Percentiles rank a stretch among this genome's conserved stretches.
phyloP scores from a whole-genome alignment of 805 yeast species.

The Kodamaea neixiangensis region DNA sequence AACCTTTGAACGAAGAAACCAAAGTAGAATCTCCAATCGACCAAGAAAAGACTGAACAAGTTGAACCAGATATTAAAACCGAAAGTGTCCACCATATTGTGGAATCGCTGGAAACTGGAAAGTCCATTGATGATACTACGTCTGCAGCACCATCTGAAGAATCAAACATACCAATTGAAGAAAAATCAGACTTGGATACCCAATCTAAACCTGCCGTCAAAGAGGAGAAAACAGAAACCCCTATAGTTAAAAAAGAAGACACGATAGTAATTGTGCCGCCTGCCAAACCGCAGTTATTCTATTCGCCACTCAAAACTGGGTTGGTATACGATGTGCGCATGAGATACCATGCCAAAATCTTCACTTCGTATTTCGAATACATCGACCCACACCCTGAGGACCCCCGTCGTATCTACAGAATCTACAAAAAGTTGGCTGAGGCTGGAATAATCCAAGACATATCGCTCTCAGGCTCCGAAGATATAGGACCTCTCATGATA shows the following conservation, averaged over 20 bases:
- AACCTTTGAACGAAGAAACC: background rate
- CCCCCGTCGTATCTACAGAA: constrained; percentile 92
- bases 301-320: constrained; percentile 84
- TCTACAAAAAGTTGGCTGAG: constrained; percentile 90
- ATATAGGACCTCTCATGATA: constrained; percentile 82
- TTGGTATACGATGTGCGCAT: constrained; percentile 94
- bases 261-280: constrained; percentile 51
- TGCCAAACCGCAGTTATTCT: constrained; percentile 65
- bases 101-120: background rate
- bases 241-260: background rate
- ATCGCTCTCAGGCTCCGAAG: constrained; percentile 66
- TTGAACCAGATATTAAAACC: background rate
- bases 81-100: background rate
- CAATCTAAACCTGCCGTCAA: background rate
- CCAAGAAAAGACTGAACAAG: background rate
- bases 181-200: background rate
- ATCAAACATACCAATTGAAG: background rate
- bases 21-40: background rate
- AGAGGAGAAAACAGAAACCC: background rate
- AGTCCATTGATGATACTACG: background rate
- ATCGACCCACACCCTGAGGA: constrained; percentile 99
- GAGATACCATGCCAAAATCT: constrained; percentile 95
- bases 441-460: constrained; percentile 87
- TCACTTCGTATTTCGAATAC: constrained; percentile 88
- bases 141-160: background rate